Conservation (phyloP, 176 grass and related monocot species). For the Tillandsia fasciculata region DNA sequence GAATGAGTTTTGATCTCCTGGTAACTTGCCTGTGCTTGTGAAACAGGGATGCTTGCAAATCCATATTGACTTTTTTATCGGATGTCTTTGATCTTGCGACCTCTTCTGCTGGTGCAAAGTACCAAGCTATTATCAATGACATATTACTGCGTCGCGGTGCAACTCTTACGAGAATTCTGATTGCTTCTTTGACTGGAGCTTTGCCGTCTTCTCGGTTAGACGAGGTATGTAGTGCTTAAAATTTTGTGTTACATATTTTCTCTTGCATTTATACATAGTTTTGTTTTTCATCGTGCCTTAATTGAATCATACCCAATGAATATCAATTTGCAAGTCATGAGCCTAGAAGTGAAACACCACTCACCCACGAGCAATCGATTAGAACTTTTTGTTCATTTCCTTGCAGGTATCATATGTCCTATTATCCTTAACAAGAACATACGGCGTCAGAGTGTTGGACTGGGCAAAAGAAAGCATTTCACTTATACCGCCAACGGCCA, state of each 20-base stretch:
- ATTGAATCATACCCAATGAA: no score
- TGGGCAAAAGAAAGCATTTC: slow-evolving; percentile 74
- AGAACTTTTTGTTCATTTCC: slow-evolving; percentile 11
- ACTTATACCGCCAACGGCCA: slow-evolving; percentile 64
- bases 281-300: no score
- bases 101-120: slow-evolving; percentile 50
- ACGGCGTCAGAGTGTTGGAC: slow-evolving; percentile 53
- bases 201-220: slow-evolving; percentile 81
- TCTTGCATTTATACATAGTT: no score
- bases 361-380: background rate
- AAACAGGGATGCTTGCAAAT: slow-evolving; percentile 90
- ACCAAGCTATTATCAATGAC: slow-evolving; percentile 53
- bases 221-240: slow-evolving; percentile 39
- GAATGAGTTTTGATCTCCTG: slow-evolving; percentile 12
- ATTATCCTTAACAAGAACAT: slow-evolving; percentile 66
- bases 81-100: slow-evolving; percentile 83
- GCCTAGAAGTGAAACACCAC: no score
- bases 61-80: slow-evolving; percentile 80
- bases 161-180: slow-evolving; percentile 89
- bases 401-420: slow-evolving; percentile 82
- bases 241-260: no score
- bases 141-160: slow-evolving; percentile 66
- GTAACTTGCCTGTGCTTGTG: slow-evolving; percentile 15
- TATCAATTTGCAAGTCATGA: no score
- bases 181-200: slow-evolving; percentile 78